phyloP scores from a whole-genome alignment of 2,329 filamentous ascomycete genomes.

The Ophiostoma tasmaniense region DNA sequence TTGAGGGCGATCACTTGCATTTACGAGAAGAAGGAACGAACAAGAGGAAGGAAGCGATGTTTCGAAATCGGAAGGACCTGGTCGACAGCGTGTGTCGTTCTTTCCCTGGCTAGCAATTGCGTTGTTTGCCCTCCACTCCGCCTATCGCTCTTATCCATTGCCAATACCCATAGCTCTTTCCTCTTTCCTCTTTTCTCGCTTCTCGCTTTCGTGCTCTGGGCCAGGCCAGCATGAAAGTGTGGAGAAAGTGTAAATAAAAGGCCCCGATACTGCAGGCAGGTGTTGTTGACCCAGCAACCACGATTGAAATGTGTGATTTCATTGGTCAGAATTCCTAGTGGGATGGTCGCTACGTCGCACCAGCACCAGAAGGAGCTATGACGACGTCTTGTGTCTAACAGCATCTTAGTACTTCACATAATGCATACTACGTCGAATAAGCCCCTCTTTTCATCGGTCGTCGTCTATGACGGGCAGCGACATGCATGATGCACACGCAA shows the following conservation, averaged over 20 bases:
- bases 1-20: background rate
- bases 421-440: background rate
- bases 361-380: constrained; percentile 1
- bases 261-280: constrained; percentile 5
- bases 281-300: constrained; percentile 15
- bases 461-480: background rate
- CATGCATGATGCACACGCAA: background rate
- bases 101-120: background rate
- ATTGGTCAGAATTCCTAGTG: background rate
- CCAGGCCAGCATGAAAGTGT: background rate
- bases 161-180: background rate
- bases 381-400: background rate
- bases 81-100: background rate
- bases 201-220: background rate
- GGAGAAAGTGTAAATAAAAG: constrained; percentile 16
- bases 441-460: background rate
- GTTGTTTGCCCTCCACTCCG: background rate
- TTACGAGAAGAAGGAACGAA: background rate
- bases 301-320: background rate
- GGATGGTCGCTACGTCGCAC: constrained; percentile 2
- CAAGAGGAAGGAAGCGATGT: background rate
- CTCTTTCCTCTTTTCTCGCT: constrained; percentile 2
- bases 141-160: background rate
- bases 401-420: background rate
- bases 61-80: background rate